Percentiles rank a stretch among this genome's conserved stretches.
Evolutionary conservation across 345 rosid species (phyloP).

Genomic region (Brassica carinata): DNA sequence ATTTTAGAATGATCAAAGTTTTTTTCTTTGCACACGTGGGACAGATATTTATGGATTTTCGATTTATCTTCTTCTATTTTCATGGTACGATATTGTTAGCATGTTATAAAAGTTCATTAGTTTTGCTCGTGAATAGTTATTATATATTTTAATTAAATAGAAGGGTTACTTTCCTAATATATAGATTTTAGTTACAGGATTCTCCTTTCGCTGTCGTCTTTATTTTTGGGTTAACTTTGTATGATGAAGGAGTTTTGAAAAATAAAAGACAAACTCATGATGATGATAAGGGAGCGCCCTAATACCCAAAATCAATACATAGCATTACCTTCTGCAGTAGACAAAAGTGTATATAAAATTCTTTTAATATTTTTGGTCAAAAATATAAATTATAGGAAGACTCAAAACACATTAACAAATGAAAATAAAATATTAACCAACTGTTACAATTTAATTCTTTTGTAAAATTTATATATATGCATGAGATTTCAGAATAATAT

Average conservation of each 20-base stretch:
- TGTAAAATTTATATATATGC: no score
- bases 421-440: no score
- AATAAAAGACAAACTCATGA: constrained; percentile 43
- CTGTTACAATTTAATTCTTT: no score
- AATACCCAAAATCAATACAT: constrained; percentile 40
- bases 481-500: no score
- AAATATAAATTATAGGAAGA: neutral
- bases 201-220: neutral
- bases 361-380: constrained; percentile 36
- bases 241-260: constrained; percentile 9
- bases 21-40: constrained; percentile 42
- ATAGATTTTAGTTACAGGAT: neutral
- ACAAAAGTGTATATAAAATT: constrained; percentile 30
- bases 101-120: constrained; percentile 4
- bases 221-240: constrained; percentile 4
- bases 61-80: neutral
- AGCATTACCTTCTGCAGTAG: constrained; percentile 48
- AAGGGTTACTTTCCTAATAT: neutral
- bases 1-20: constrained; percentile 21
- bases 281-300: constrained; percentile 49
- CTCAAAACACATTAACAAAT: no score
- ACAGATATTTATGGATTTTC: constrained; percentile 6
- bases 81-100: constrained; percentile 6
- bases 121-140: neutral
- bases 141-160: neutral